Percentiles rank a stretch among this genome's conserved stretches.
These are phyloP conservation scores for Herpomyces periplanetae DNA, from an alignment of 2,329 filamentous ascomycete species.

Conservation along the genomic window DNA sequence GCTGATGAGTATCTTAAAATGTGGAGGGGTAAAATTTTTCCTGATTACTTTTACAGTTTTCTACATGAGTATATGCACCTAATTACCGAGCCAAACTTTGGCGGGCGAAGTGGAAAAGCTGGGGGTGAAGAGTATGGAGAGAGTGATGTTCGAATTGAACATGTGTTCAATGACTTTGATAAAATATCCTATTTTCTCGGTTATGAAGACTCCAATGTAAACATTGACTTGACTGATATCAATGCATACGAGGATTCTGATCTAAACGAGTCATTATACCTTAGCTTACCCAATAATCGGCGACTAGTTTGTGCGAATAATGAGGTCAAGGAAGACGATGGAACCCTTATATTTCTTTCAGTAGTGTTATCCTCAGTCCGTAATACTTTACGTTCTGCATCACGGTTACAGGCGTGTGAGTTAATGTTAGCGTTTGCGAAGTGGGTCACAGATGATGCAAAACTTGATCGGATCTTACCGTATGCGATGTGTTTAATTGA, in stretches of 20 bases:
- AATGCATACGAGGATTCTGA: too few relatives aligned
- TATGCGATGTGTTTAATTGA: constrained; percentile 49
- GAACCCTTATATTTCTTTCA: constrained; percentile 62
- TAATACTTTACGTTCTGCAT: constrained; percentile 56
- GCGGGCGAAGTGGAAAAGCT: constrained; percentile 26
- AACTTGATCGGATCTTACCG: constrained; percentile 62
- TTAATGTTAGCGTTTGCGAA: constrained; percentile 68
- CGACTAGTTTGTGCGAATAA: constrained; percentile 21
- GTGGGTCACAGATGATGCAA: constrained; percentile 66
- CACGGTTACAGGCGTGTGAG: constrained; percentile 57
- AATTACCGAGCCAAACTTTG: constrained; percentile 59
- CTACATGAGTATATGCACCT: constrained; percentile 90
- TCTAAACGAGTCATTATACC: constrained; percentile 40
- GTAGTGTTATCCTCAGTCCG: constrained; percentile 56
- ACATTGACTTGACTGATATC: too few relatives aligned
- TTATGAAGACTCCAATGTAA: constrained; percentile 23
- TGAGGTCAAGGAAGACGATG: constrained; percentile 32
- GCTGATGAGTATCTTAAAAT: constrained; percentile 78
- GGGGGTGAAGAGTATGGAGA: constrained; percentile 34
- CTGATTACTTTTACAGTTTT: constrained; percentile 86
- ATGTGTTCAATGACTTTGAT: constrained; percentile 75
- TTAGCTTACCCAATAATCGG: constrained; percentile 56
- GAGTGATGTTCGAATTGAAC: constrained; percentile 68
- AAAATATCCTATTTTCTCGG: constrained; percentile 86
- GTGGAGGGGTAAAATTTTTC: constrained; percentile 68